Evolutionary conservation across 306 rosid species (phyloP).

Genomic region (Cajanus cajan): DNA sequence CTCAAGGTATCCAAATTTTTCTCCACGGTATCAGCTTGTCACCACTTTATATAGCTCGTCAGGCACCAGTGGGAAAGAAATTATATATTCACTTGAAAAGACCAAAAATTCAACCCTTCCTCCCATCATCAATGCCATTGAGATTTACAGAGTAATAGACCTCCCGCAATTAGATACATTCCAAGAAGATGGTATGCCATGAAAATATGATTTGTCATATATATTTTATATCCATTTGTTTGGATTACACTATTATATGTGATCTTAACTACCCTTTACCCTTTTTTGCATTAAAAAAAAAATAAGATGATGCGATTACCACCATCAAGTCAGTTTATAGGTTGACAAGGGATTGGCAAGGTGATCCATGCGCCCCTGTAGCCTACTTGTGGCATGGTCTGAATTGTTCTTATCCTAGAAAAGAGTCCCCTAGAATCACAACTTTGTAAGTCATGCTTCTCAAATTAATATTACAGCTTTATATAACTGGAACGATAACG

Average conservation of each 20-base stretch:
- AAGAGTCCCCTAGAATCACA: slow-evolving; percentile 32
- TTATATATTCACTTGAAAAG: not conserved
- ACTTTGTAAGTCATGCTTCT: slow-evolving; percentile 36
- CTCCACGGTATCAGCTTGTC: not conserved
- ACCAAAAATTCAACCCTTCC: slow-evolving; percentile 32
- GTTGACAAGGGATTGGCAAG: slow-evolving; percentile 51
- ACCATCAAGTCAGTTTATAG: slow-evolving; percentile 45
- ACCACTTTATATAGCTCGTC: rapidly evolving
- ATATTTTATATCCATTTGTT: not conserved
- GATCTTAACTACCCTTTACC: not conserved
- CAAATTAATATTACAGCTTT: not conserved
- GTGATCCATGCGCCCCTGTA: slow-evolving; percentile 54
- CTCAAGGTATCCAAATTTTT: not conserved
- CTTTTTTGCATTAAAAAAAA: not conserved
- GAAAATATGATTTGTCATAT: not conserved
- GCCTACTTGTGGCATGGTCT: slow-evolving; percentile 48
- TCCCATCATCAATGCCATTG: slow-evolving; percentile 40
- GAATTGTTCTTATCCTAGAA: slow-evolving; percentile 23
- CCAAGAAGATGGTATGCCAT: slow-evolving; percentile 38
- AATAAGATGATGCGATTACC: slow-evolving; percentile 46
- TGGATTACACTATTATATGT: not conserved
- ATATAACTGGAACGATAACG: too few species aligned
- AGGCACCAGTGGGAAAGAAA: not conserved
- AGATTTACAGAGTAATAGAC: not conserved
- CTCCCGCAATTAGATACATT: slow-evolving; percentile 13